These are phyloP conservation scores for Plasmodium ovale DNA, from an alignment of 169 alveolate species.

Conservation along the genomic window DNA sequence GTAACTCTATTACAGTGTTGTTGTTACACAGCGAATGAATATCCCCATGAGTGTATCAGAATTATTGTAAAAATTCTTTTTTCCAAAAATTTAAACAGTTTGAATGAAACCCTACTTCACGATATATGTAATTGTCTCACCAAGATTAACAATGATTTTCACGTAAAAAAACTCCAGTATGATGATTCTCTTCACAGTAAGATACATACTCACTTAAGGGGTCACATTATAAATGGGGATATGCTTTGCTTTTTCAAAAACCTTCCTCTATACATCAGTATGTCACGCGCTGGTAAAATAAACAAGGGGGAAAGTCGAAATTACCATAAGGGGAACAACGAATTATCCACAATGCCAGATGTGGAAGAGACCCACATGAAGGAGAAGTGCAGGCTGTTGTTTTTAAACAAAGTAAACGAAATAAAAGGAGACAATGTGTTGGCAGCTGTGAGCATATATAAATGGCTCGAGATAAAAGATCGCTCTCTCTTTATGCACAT, in stretches of 20 bases:
- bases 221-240: not conserved
- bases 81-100: constrained; percentile 4
- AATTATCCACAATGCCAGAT: not conserved
- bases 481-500: constrained; percentile 35
- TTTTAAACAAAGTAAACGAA: constrained; percentile 47
- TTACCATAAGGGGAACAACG: not conserved
- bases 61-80: not conserved
- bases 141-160: constrained; percentile 44
- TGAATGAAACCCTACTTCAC: not conserved
- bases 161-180: constrained; percentile 7
- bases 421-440: constrained; percentile 11
- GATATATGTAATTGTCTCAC: constrained; percentile 34
- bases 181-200: constrained; percentile 26
- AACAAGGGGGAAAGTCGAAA: not conserved
- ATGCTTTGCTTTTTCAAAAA: constrained; percentile 13
- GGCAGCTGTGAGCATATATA: constrained; percentile 23
- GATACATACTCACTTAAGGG: constrained; percentile 1
- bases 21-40: constrained; percentile 26
- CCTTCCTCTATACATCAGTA: constrained; percentile 15
- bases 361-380: not conserved
- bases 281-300: not conserved
- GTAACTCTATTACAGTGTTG: constrained; percentile 22
- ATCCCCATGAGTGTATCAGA: constrained; percentile 8
- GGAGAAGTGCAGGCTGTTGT: constrained; percentile 19
- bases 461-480: constrained; percentile 38